These are phyloP conservation scores for Rubus parviflorus DNA, from an alignment of 306 rosid genomes.

Conservation along the genomic window DNA sequence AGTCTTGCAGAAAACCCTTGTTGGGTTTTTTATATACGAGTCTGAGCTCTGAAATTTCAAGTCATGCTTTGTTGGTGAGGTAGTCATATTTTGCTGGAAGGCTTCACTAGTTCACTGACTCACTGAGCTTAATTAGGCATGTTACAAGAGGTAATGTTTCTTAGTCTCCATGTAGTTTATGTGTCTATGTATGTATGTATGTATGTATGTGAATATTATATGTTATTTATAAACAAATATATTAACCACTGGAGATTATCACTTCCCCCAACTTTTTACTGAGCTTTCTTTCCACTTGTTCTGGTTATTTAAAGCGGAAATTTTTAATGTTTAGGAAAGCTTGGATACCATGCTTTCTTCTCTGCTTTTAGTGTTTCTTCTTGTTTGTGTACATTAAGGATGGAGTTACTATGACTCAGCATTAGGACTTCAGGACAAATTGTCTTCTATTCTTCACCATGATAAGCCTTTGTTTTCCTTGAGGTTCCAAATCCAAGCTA, in stretches of 20 bases:
- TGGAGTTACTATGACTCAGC: constrained; percentile 5
- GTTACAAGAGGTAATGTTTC: constrained; percentile 23
- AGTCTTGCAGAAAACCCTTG: background rate
- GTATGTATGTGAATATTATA: background rate
- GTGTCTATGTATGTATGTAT: background rate
- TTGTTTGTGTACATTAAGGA: constrained; percentile 2
- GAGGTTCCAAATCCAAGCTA: constrained; percentile 3
- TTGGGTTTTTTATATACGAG: background rate
- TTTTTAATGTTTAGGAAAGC: background rate
- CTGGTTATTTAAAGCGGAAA: constrained; percentile 13
- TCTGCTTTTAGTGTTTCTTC: background rate
- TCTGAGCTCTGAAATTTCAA: background rate
- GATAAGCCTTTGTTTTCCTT: background rate
- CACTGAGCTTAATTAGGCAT: background rate
- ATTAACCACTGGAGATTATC: constrained; percentile 3
- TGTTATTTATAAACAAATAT: background rate
- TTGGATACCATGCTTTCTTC: constrained; percentile 1
- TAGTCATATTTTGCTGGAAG: background rate
- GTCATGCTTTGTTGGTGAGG: background rate
- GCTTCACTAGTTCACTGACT: background rate
- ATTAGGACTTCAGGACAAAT: background rate
- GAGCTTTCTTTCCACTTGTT: constrained; percentile 13
- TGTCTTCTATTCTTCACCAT: background rate
- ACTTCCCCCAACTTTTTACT: constrained; percentile 1
- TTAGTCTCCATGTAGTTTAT: background rate